phyloP scores from a whole-genome alignment of 192 early-diverging fungal genomes.

The Coemansia sp. region DNA sequence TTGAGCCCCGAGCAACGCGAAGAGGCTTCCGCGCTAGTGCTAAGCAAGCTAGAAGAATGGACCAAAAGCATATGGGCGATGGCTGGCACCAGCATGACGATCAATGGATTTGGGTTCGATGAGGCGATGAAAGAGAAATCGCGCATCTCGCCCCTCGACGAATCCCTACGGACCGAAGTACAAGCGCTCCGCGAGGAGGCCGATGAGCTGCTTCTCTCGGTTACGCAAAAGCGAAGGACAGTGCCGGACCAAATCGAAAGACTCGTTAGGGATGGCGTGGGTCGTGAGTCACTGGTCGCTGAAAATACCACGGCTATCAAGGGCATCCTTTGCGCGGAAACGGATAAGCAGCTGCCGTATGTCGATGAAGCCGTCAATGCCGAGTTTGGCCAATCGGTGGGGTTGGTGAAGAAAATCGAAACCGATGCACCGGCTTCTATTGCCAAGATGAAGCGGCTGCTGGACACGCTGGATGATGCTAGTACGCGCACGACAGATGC shows the following conservation, averaged over 20 bases:
- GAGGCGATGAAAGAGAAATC: slow-evolving; percentile 48
- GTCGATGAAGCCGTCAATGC: slow-evolving; percentile 39
- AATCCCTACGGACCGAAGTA: slow-evolving; percentile 38
- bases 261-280: slow-evolving; percentile 32
- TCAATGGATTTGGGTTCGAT: slow-evolving; percentile 46
- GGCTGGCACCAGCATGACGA: slow-evolving; percentile 43
- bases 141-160: slow-evolving; percentile 42
- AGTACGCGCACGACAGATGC: slow-evolving; percentile 1
- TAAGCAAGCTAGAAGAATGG: slow-evolving; percentile 28
- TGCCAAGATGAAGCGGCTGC: slow-evolving; percentile 14
- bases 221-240: slow-evolving; percentile 33
- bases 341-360: slow-evolving; percentile 23
- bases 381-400: slow-evolving; percentile 31
- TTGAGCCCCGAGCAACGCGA: slow-evolving; percentile 33
- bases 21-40: slow-evolving; percentile 28
- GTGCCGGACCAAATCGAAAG: slow-evolving; percentile 49
- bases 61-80: slow-evolving; percentile 31
- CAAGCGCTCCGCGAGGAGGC: slow-evolving; percentile 41
- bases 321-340: slow-evolving; percentile 5
- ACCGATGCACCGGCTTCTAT: slow-evolving; percentile 11
- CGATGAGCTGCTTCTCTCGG: slow-evolving; percentile 34
- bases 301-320: slow-evolving; percentile 34
- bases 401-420: slow-evolving; percentile 14
- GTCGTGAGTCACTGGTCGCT: slow-evolving; percentile 42
- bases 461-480: slow-evolving; percentile 18